phyloP scores from a whole-genome alignment of 805 yeast genomes.

The Ogataea minuta region DNA sequence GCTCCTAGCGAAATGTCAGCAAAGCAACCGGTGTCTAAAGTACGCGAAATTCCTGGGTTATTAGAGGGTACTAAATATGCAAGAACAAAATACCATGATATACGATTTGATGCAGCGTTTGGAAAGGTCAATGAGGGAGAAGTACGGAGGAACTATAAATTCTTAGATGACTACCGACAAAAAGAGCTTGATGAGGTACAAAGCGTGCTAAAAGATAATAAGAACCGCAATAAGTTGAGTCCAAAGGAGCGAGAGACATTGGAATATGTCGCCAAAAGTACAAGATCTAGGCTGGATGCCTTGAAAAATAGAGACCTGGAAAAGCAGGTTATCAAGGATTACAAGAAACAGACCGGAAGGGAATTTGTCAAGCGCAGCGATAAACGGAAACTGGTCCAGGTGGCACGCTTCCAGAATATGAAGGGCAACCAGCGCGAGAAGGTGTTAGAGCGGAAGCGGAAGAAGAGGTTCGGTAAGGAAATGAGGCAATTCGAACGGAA shows the following conservation, averaged over 20 bases:
- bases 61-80: constrained; percentile 35
- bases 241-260: constrained; percentile 50
- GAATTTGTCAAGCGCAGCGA: constrained; percentile 67
- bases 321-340: constrained; percentile 57
- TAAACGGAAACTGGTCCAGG: constrained; percentile 68
- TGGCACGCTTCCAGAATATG: constrained; percentile 76
- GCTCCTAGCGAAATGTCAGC: constrained; percentile 84
- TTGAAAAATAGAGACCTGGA: constrained; percentile 75
- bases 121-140: constrained; percentile 74
- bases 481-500: constrained; percentile 46
- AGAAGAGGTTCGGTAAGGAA: constrained; percentile 80
- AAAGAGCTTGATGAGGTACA: constrained; percentile 65
- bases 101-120: constrained; percentile 85
- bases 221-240: constrained; percentile 38
- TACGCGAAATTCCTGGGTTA: constrained; percentile 75
- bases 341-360: constrained; percentile 54
- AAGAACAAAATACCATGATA: constrained; percentile 62
- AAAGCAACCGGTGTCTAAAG: constrained; percentile 63
- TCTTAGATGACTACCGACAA: constrained; percentile 82
- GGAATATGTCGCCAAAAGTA: constrained; percentile 57
- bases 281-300: constrained; percentile 64
- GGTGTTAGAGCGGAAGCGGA: constrained; percentile 83
- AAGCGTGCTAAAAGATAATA: constrained; percentile 53
- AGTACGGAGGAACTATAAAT: constrained; percentile 75
- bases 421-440: constrained; percentile 69